These are phyloP conservation scores for Taiozyma sp. DNA, from an alignment of 1,139 yeast species.

Conservation along the genomic window DNA sequence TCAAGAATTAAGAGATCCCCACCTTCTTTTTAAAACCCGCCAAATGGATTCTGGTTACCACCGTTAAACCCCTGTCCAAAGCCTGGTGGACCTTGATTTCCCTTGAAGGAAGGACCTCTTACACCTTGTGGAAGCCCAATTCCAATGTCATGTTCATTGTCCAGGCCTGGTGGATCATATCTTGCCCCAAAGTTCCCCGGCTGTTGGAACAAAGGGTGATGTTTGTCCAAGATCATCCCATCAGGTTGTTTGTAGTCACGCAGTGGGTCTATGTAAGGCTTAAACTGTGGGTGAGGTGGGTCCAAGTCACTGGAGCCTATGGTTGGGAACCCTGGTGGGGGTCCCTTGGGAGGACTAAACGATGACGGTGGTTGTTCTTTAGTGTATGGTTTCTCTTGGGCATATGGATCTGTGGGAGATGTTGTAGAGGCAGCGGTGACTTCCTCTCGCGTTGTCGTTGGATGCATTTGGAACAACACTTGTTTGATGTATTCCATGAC, in stretches of 20 bases:
- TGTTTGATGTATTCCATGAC: background rate
- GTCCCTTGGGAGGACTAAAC: background rate
- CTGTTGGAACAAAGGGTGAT: slow-evolving; percentile 43
- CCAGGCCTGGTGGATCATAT: slow-evolving; percentile 49
- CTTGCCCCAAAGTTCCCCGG: slow-evolving; percentile 38
- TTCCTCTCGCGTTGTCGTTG: background rate
- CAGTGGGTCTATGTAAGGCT: slow-evolving; percentile 38
- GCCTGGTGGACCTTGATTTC: background rate
- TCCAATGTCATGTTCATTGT: slow-evolving; percentile 41
- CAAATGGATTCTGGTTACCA: slow-evolving; percentile 10
- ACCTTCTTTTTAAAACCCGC: slow-evolving; percentile 10
- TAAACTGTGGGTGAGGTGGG: slow-evolving; percentile 37
- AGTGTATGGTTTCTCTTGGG: background rate
- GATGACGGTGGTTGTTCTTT: background rate
- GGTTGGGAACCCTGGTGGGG: slow-evolving; percentile 25
- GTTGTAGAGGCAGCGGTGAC: no score
- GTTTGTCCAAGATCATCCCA: slow-evolving; percentile 51
- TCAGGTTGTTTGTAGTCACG: slow-evolving; percentile 30
- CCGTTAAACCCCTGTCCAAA: slow-evolving; percentile 1
- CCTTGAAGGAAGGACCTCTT: slow-evolving; percentile 4
- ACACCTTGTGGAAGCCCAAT: slow-evolving; percentile 44
- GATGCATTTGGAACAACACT: background rate
- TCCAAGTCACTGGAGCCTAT: slow-evolving; percentile 49
- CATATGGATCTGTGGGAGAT: background rate
- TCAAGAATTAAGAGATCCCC: background rate